Base-by-base conservation (phyloP, 2,329 filamentous ascomycete genomes). In the Magnaporthiopsis rhizophila region DNA sequence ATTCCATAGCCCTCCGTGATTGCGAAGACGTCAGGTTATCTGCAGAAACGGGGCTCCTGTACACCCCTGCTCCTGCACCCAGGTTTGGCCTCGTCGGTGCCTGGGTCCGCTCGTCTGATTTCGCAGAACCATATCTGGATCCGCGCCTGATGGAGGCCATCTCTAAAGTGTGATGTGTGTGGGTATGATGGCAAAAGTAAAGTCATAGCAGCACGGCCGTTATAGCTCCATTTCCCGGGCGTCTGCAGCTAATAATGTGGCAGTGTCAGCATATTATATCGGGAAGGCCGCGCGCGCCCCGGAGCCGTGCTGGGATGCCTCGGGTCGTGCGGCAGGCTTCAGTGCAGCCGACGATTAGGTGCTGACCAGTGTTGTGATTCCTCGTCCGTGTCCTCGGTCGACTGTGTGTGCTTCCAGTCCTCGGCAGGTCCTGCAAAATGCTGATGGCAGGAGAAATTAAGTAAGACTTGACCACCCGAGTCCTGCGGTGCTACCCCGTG, bases 21-120 rank as follows among this genome's bases (percentile, higher is more conserved):
- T 58, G 28, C 56, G 62, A 21, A 63, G 28, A n/a, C 7, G 56
- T 71, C 71, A 21, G 66, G 59, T 63, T 71, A 72, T 66, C 69
- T 74, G n/a, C 67, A 71, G 65, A 21, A 71, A 68, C 38, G 71
- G 67, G 26, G 71, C 69, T 34, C 71, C 71, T 24, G 66, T 69
- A 32, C 69, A 69, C 53, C 70, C 66, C 38, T 72, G 72, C 66
- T 72, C 70, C 63, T 71, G 63, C 69, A 36, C 71, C 70, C 64
- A 66, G 73, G 34, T 69, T 67, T 61, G 68, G 68, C 50, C 67
- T 68, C 64, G n/a, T 59, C 26, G 57, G 38, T 58, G 59, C 21
- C 15, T 60, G n/a, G 57, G 26, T 26, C 34, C 67, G 69, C 50
- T 74, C 72, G 32, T 68, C 66, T 50, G 57, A 28, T 30, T 24